Evolutionary conservation across 108 stramenopile genomes (phyloP), one percentile per base, ranked within the genome.

Genomic region (Aurantiochytrium sp.): DNA sequence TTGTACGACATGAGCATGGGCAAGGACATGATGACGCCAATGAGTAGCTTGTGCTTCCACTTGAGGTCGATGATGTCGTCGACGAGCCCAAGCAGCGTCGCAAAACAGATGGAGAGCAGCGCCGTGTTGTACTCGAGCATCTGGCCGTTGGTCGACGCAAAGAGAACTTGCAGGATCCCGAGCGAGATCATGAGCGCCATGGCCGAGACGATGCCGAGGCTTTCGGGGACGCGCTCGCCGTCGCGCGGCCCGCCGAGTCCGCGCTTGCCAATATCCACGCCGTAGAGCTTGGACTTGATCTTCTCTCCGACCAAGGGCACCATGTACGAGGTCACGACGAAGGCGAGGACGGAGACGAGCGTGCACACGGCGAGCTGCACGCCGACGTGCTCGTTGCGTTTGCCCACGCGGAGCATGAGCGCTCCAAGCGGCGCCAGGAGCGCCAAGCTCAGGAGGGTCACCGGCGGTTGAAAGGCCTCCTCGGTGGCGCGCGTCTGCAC

Each of bases 11-110:
- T 93, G 27, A 99, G 92, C 4, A 99, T 90, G 1, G 99, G 99
- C n/a, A 98, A 92, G 1, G 96, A 95, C 59, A 97, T 97, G 30
- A 99, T 94, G 22, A 95, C 92, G 21, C 98, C 98, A 19, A 99
- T 90, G 37, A 98, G 81, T 8, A 98, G 91, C 90, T 99, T 99
- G 91, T 96, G 97, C 86, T 97, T 91, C 99, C 99, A 99, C 30
- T 97, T 96, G 93, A 98, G 96, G 87, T 99, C 99, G 41, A 98
- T 91, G 0, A 98, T 96, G 91, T 98, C 97, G 87, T 98, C 97
- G 0, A 96, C 95, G 88, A 99, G 98, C 54, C 98, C 97, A 45
- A 98, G 91, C 73, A 99, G 96, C 0, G 98, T 91, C 95, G 97
- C 97, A 90, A 99, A 98, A 87, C 96, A 97, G 36, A 98, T 96